Percentiles rank a stretch among this genome's conserved stretches.
phyloP scores from a whole-genome alignment of 345 rosid genomes.

The Aquilaria yunnanensis region DNA sequence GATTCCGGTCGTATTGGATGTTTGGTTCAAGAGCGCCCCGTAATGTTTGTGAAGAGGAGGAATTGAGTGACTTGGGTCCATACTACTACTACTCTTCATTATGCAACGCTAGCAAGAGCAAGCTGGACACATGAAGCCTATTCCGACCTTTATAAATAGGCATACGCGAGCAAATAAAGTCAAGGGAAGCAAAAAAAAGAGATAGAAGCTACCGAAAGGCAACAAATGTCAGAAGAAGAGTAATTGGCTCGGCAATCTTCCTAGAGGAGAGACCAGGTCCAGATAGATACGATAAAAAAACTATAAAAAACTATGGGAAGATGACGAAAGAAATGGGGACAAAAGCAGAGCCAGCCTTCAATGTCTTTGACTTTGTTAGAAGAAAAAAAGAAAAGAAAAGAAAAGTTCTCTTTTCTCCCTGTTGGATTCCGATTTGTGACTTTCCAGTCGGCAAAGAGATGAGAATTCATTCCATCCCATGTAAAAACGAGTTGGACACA shows the following conservation, averaged over 20 bases:
- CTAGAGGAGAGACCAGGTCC: constrained; percentile 16
- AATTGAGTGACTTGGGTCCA: constrained; percentile 9
- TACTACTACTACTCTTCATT: constrained; percentile 3
- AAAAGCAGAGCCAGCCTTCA: constrained; percentile 3
- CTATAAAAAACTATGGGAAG: constrained; percentile 4
- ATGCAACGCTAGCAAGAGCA: not conserved
- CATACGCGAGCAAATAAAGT: constrained; percentile 4
- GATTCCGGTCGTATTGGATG: not conserved
- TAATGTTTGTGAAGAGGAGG: constrained; percentile 37
- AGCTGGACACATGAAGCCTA: constrained; percentile 2
- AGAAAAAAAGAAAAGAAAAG: not conserved
- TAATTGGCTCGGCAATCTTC: constrained; percentile 18
- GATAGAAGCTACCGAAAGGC: constrained; percentile 13
- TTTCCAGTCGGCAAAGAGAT: not conserved
- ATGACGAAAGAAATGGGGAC: constrained; percentile 13
- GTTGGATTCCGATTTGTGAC: not conserved
- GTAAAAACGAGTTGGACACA: no score
- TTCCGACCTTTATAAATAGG: not conserved
- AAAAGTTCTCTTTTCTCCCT: constrained; percentile 1
- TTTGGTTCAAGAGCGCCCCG: constrained; percentile 14
- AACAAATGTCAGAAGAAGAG: constrained; percentile 40
- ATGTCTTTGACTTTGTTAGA: constrained; percentile 10
- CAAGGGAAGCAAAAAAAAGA: constrained; percentile 23
- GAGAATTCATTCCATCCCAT: no score
- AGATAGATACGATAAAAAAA: not conserved